These are phyloP conservation scores for Zygosaccharomyces pseudobailii DNA, from an alignment of 1,139 yeast species.

Conservation along the genomic window DNA sequence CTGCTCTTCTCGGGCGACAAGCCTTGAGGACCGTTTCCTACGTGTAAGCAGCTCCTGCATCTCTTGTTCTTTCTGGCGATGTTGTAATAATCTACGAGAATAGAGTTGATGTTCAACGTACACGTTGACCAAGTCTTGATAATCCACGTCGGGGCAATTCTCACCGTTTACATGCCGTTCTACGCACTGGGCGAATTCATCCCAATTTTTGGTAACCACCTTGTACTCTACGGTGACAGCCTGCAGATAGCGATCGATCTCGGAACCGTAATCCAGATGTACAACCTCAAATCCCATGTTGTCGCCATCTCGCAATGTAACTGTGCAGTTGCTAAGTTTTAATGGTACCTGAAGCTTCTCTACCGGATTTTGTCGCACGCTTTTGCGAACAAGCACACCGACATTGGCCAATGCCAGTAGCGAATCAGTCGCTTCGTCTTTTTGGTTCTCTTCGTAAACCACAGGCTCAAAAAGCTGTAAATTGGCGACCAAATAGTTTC, in stretches of 20 bases:
- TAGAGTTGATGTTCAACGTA: slow-evolving; percentile 26
- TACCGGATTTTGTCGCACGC: slow-evolving; percentile 6
- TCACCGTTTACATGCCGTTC: slow-evolving; percentile 1
- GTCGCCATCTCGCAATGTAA: slow-evolving; percentile 20
- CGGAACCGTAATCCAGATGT: slow-evolving; percentile 30
- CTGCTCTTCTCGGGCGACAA: slow-evolving; percentile 33
- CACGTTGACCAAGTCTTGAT: slow-evolving; percentile 16
- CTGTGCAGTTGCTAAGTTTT: slow-evolving; percentile 29
- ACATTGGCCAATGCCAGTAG: slow-evolving; percentile 31
- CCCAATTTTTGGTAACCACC: slow-evolving; percentile 27
- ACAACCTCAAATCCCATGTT: slow-evolving; percentile 23
- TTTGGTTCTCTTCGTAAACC: slow-evolving; percentile 16
- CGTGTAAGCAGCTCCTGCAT: slow-evolving; percentile 29
- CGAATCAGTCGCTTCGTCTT: slow-evolving; percentile 12
- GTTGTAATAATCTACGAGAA: slow-evolving; percentile 24
- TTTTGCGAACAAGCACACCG: slow-evolving; percentile 27
- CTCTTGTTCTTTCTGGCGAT: slow-evolving; percentile 26
- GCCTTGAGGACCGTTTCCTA: slow-evolving; percentile 33
- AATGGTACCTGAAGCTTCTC: slow-evolving; percentile 24
- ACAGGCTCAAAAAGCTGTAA: slow-evolving; percentile 26
- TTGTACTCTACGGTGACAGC: slow-evolving; percentile 21
- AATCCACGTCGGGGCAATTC: slow-evolving; percentile 9
- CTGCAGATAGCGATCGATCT: slow-evolving; percentile 28
- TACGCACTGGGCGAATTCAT: slow-evolving; percentile 21
- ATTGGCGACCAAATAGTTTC: slow-evolving; percentile 34